Percentiles rank a stretch among this genome's conserved stretches.
Evolutionary conservation across 306 rosid species (phyloP).

Genomic region (Vigna angularis): DNA sequence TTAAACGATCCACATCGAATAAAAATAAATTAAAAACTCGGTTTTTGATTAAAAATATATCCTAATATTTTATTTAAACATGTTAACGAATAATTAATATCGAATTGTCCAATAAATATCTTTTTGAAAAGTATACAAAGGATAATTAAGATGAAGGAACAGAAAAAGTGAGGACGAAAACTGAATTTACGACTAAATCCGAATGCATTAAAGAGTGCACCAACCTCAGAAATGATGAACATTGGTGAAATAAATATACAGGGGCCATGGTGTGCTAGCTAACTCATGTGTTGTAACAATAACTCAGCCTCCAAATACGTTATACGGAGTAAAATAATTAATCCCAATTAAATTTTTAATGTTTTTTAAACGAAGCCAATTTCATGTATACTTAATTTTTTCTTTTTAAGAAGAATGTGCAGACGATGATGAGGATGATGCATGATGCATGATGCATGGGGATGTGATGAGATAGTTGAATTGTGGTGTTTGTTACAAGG

Average conservation of each 20-base stretch:
- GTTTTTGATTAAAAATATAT: too few species aligned
- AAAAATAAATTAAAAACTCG: too few species aligned
- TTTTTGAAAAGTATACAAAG: too few species aligned
- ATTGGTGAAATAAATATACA: slow-evolving; percentile 38
- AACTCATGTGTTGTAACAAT: slow-evolving; percentile 35
- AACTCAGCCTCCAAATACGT: slow-evolving; percentile 60
- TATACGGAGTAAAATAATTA: slow-evolving; percentile 15
- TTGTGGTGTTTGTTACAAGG: not conserved
- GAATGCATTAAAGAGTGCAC: slow-evolving; percentile 41
- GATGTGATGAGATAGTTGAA: not conserved
- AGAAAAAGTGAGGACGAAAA: not conserved
- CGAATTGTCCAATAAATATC: too few species aligned
- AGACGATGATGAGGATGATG: too few species aligned
- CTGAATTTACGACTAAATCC: not conserved
- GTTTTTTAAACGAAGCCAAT: not conserved
- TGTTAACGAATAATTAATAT: too few species aligned
- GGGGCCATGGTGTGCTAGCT: slow-evolving; percentile 19
- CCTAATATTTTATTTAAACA: too few species aligned
- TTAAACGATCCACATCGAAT: too few species aligned
- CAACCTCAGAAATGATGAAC: slow-evolving; percentile 33
- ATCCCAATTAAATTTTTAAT: slow-evolving; percentile 17
- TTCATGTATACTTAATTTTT: too few species aligned
- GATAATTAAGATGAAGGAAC: too few species aligned
- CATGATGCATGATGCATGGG: too few species aligned
- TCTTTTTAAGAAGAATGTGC: too few species aligned